Base-by-base conservation (phyloP, 805 yeast species). In the Cyberlindnera mississippiensis region DNA sequence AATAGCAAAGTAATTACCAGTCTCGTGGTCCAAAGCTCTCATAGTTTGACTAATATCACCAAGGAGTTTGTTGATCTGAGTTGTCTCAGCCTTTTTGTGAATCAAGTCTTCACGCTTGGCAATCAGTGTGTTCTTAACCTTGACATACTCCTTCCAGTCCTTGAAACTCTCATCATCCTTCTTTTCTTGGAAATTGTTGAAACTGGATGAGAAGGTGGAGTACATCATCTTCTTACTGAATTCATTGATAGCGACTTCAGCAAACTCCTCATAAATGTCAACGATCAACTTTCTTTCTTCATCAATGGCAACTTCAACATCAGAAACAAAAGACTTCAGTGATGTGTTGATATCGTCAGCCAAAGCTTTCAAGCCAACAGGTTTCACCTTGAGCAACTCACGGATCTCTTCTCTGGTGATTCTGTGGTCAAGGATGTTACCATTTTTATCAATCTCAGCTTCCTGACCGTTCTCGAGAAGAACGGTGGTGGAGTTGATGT, bases 191-290 rank as follows among this genome's bases (percentile, higher is more conserved):
- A 46, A 44, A 32, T 41, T 64, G 49, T 50, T 46, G 36, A 55
- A 53, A 35, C 46, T 45, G 3, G 45, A 41, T 8, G 56, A 48
- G 33, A 46, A 55, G 10, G 55, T 51, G 1, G 61, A 55, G 16
- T 66, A 64, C 38, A 80, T 72, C 55, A 84, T 70, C 44, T 77
- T 73, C 39, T 75, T 73, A 7, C 84, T 74, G 63, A 81, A 83
- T 50, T 82, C 87, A 50, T 66, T 71, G 41, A 83, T 70, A 22
- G 85, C 71, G 6, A 78, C 73, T 41, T 83, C 89, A 6, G 82
- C 80, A 68, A 84, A 85, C 46, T 84, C 84, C 59, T 84, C 90
- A 56, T 80, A 73, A 0, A 81, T 72, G 48, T 85, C 90, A 40
- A 83, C 69, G 28, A 81, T 72, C 16, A 65, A 58, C 16, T 64